Conservation (phyloP, 257 asterid species). For the Vinca minor region DNA sequence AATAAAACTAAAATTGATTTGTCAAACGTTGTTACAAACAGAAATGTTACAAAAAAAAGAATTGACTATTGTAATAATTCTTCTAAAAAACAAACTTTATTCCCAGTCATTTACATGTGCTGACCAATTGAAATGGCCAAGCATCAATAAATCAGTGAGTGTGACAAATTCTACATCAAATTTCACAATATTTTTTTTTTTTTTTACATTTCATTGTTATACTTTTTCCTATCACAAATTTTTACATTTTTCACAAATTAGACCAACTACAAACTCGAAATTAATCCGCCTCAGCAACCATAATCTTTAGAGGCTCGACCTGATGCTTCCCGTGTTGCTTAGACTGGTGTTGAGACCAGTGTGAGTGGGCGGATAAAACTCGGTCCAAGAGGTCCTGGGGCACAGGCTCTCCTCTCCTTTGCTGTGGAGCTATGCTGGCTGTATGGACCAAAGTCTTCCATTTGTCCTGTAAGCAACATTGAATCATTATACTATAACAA, state of each 20-base stretch:
- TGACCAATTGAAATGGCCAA: constrained; percentile 22
- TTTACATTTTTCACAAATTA: constrained; percentile 28
- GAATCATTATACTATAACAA: no score
- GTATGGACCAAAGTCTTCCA: constrained; percentile 94
- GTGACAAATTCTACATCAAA: constrained; percentile 21
- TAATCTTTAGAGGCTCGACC: constrained; percentile 24
- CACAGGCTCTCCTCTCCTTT: constrained; percentile 83
- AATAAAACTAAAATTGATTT: not conserved
- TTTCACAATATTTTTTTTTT: constrained; percentile 21
- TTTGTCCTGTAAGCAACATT: constrained; percentile 52
- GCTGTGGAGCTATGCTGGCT: constrained; percentile 88
- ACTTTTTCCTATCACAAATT: constrained; percentile 22
- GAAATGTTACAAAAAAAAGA: constrained; percentile 8
- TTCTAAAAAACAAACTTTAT: constrained; percentile 17
- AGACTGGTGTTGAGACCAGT: constrained; percentile 68
- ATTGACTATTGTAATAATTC: not conserved
- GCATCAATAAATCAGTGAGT: constrained; percentile 42
- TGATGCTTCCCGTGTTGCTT: constrained; percentile 50
- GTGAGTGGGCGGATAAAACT: constrained; percentile 57
- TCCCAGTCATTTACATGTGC: constrained; percentile 32
- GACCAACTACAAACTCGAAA: constrained; percentile 31
- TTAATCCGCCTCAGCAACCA: constrained; percentile 17
- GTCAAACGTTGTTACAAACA: not conserved
- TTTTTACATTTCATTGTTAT: constrained; percentile 28
- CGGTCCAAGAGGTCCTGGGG: constrained; percentile 85